These are phyloP conservation scores for Lecanicillium sp. DNA, from an alignment of 2,329 filamentous ascomycete species.

Conservation along the genomic window DNA sequence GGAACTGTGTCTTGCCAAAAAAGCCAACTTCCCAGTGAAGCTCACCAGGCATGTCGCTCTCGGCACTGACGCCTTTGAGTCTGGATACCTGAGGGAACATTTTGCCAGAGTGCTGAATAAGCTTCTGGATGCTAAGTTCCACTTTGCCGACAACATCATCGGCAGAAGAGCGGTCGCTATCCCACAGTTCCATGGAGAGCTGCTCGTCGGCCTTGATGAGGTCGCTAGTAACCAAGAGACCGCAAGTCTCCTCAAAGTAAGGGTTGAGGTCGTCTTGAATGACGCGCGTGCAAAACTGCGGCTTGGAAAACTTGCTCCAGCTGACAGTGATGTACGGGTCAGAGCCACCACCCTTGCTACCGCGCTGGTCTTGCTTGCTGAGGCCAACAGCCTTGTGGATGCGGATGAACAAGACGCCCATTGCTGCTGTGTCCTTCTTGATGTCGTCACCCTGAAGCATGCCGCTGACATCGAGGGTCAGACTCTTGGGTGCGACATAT, in stretches of 20 bases:
- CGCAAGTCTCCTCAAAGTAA: slow-evolving; percentile 81
- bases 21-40: slow-evolving; percentile 95
- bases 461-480: slow-evolving; percentile 85
- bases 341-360: slow-evolving; percentile 76
- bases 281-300: slow-evolving; percentile 93
- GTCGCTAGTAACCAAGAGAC: slow-evolving; percentile 78
- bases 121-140: slow-evolving; percentile 85
- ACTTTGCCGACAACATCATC: slow-evolving; percentile 95
- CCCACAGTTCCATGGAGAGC: slow-evolving; percentile 90
- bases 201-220: slow-evolving; percentile 91
- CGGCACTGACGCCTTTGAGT: slow-evolving; percentile 73
- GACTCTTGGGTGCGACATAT: slow-evolving; percentile 90
- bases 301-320: slow-evolving; percentile 95
- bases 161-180: slow-evolving; percentile 83
- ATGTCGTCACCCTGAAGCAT: slow-evolving; percentile 88
- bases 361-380: slow-evolving; percentile 82
- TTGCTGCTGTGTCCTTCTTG: slow-evolving; percentile 76
- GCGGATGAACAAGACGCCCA: slow-evolving; percentile 86
- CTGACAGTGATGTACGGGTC: slow-evolving; percentile 93
- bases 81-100: slow-evolving; percentile 88
- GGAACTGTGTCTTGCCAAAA: slow-evolving; percentile 84
- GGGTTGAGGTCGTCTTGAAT: slow-evolving; percentile 94
- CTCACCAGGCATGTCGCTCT: slow-evolving; percentile 83
- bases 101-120: slow-evolving; percentile 83
- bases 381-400: slow-evolving; percentile 83